Evolutionary conservation across 2,329 filamentous ascomycete species (phyloP).

Genomic region (Exophiala oligosperma): DNA sequence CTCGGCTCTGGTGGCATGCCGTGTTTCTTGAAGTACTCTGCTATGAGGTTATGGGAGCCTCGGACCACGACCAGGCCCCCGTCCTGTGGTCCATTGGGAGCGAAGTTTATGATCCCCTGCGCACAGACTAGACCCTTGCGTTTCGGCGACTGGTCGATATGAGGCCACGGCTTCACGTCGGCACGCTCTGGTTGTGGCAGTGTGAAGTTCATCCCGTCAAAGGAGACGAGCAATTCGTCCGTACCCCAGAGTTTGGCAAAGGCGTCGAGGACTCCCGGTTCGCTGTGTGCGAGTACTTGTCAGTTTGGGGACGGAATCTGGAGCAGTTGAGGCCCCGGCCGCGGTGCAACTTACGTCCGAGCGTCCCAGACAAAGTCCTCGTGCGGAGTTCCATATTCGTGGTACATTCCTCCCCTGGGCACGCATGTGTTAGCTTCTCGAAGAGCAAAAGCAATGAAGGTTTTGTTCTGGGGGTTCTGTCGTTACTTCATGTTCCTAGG

Average conservation of each 20-base stretch:
- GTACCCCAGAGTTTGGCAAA: conserved; percentile 45
- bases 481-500: conserved; percentile 42
- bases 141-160: conserved; percentile 40
- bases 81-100: conserved; percentile 47
- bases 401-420: conserved; percentile 38
- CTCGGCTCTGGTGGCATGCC: conserved; percentile 31
- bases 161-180: conserved; percentile 45
- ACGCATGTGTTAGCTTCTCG: conserved; percentile 9
- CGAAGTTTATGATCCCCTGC: conserved; percentile 48
- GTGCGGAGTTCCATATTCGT: conserved; percentile 40
- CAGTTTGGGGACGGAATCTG: neutral
- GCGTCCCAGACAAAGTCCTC: conserved; percentile 50
- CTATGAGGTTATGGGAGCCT: conserved; percentile 43
- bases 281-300: conserved; percentile 30
- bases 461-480: neutral
- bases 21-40: conserved; percentile 47
- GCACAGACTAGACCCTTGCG: conserved; percentile 29
- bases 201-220: conserved; percentile 43
- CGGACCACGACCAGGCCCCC: conserved; percentile 50
- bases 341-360: neutral
- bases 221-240: conserved; percentile 30
- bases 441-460: no score
- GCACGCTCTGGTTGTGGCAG: conserved; percentile 49
- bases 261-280: conserved; percentile 42
- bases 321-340: no score